Percentiles rank a stretch among this genome's conserved stretches.
phyloP scores from a whole-genome alignment of 2,329 filamentous ascomycete species.

The Colletotrichum liaoningense region DNA sequence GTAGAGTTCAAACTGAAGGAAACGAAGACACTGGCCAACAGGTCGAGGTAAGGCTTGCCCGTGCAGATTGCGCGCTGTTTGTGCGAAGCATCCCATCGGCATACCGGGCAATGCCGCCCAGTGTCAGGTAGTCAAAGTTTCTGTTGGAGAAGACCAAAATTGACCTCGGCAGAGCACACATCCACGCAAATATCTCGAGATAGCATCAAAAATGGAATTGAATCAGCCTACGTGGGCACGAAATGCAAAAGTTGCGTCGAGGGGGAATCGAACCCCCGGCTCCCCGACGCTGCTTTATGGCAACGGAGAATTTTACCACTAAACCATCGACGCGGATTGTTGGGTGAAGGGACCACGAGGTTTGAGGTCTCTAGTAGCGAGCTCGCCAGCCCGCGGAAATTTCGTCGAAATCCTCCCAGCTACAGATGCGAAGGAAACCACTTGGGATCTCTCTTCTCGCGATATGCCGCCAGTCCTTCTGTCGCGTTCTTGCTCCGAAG shows the following conservation, averaged over 20 bases:
- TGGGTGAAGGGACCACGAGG: too few species aligned
- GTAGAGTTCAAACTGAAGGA: neutral
- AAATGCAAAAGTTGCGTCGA: neutral
- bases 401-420: rapidly evolving
- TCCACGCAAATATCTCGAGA: neutral
- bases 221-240: neutral
- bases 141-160: neutral
- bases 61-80: neutral
- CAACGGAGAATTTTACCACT: slow-evolving; percentile 37
- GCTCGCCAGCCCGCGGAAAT: neutral
- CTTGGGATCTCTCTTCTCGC: slow-evolving; percentile 45
- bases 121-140: neutral
- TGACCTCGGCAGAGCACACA: neutral
- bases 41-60: neutral
- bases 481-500: slow-evolving; percentile 43
- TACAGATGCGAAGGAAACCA: slow-evolving; percentile 44
- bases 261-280: slow-evolving; percentile 36
- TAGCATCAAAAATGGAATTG: neutral
- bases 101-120: neutral
- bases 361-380: neutral
- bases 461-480: slow-evolving; percentile 44
- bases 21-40: neutral
- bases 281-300: slow-evolving; percentile 34
- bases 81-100: neutral
- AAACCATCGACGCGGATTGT: slow-evolving; percentile 29